Evolutionary conservation across 257 asterid genomes (phyloP), one percentile per base, ranked within the genome.

Genomic region (Verbascum thapsus): DNA sequence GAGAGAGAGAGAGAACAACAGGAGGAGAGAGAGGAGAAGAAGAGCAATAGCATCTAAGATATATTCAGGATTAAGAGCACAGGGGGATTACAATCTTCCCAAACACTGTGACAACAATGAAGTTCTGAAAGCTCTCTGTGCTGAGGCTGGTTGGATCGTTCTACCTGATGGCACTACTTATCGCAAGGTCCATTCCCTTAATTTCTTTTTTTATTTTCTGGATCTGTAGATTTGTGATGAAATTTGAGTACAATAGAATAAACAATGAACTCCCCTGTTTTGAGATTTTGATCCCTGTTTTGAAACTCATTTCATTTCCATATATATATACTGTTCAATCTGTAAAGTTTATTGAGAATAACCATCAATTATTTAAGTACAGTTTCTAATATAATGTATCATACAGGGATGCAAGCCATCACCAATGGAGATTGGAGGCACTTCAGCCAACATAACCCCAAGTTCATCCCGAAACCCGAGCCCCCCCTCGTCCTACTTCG

Each of bases 111-210:
- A 94, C 42, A 94, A 90, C 40, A 94, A 94, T 71, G 99, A 94
- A 70, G 99, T 94, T 53, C 67, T 90, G 66, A 94, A 90, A 72
- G 98, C 96, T 66, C 98, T 90, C 19, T 94, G 99, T 68, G 65
- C 83, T 64, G 98, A 94, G 61, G 98, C 96, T 48, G 99, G 99
- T 16, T 94, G 98, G 98, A 52, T 84, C 65, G 99, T 94, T 44
- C 94, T 90, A 45, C 80, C 98, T 18, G 99, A 94, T 62, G 99
- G 99, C 38, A 88, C 98, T 32, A 94, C 99, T 71, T 90, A 94
- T 63, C 81, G 98, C 63, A 94, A 83, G 99, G 99, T 94, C 12
- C n/a, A n/a, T n/a, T n/a, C n/a, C n/a, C n/a, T n/a, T n/a, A n/a
- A n/a, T n/a, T n/a, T n/a, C n/a, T n/a, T n/a, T 16, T 39, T 41